These are phyloP conservation scores for Colletotrichum cereale DNA, from an alignment of 2,329 filamentous ascomycete species.

Conservation along the genomic window DNA sequence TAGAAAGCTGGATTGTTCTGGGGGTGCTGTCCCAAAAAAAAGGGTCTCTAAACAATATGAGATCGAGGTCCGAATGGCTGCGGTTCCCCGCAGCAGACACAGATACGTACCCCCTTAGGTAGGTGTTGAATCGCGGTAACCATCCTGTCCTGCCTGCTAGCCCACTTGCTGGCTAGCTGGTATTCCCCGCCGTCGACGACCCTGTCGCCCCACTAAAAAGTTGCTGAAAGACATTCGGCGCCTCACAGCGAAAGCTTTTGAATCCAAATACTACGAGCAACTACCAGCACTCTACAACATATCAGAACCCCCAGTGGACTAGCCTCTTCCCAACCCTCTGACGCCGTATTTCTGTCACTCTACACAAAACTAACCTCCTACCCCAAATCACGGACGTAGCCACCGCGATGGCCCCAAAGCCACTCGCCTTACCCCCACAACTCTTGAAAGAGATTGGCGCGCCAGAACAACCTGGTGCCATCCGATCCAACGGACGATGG, in stretches of 20 bases:
- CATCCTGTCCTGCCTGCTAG: not conserved
- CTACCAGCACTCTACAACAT: not conserved
- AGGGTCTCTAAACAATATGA: not conserved
- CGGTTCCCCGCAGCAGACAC: not conserved
- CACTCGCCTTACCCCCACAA: constrained; percentile 57
- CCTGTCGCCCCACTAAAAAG: constrained; percentile 19
- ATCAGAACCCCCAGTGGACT: not conserved
- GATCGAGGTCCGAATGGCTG: not conserved
- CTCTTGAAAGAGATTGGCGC: constrained; percentile 59
- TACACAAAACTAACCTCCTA: not conserved
- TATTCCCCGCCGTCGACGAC: not conserved
- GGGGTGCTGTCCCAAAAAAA: not conserved
- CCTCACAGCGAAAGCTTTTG: not conserved
- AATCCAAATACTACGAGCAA: not conserved
- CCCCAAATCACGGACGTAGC: not conserved
- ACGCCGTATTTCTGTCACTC: not conserved
- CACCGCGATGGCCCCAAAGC: constrained; percentile 49
- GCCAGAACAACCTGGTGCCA: constrained; percentile 18
- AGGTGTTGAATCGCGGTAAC: too few species aligned
- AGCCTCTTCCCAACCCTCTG: not conserved
- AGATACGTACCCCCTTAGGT: not conserved
- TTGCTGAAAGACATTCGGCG: not conserved
- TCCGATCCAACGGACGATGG: constrained; percentile 34
- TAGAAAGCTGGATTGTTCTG: not conserved
- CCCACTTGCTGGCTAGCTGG: not conserved